Conservation (phyloP, 805 yeast genomes). For the Metschnikowia lunata region DNA sequence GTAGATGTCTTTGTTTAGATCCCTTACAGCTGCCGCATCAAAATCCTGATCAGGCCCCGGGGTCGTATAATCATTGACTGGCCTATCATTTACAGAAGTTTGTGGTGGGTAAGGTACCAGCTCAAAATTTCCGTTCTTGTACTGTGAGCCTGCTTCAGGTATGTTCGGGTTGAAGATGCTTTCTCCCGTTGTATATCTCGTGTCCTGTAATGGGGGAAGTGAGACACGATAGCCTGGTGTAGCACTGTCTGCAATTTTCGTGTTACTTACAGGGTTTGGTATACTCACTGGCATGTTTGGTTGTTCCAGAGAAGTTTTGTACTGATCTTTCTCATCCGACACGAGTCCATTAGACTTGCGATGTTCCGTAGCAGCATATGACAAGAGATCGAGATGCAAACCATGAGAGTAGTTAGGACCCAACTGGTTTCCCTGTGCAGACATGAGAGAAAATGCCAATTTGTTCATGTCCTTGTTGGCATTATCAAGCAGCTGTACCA, state of each 20-base stretch:
- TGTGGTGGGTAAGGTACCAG: background rate
- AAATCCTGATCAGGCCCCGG: background rate
- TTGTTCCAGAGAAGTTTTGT: background rate
- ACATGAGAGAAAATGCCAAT: constrained; percentile 8
- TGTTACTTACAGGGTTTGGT: background rate
- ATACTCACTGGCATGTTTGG: too few species aligned
- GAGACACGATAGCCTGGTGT: background rate
- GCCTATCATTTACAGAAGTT: background rate
- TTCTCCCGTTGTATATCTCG: background rate
- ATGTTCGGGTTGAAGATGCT: background rate
- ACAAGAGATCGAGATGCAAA: constrained; percentile 17
- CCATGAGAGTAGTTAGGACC: background rate
- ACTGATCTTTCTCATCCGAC: background rate
- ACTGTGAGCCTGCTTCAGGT: background rate
- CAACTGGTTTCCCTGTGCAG: constrained; percentile 2
- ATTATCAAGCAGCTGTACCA: constrained; percentile 9
- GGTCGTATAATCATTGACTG: background rate
- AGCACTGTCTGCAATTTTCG: background rate
- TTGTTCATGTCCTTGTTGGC: constrained; percentile 21
- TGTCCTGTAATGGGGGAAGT: background rate
- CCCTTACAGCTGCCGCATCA: background rate
- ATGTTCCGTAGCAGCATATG: constrained; percentile 17
- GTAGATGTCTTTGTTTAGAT: constrained; percentile 10
- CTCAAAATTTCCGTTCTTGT: background rate
- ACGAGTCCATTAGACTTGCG: constrained; percentile 5